phyloP scores from a whole-genome alignment of 139 green algal genomes.

The Chlamydomonas sphaeroides region DNA sequence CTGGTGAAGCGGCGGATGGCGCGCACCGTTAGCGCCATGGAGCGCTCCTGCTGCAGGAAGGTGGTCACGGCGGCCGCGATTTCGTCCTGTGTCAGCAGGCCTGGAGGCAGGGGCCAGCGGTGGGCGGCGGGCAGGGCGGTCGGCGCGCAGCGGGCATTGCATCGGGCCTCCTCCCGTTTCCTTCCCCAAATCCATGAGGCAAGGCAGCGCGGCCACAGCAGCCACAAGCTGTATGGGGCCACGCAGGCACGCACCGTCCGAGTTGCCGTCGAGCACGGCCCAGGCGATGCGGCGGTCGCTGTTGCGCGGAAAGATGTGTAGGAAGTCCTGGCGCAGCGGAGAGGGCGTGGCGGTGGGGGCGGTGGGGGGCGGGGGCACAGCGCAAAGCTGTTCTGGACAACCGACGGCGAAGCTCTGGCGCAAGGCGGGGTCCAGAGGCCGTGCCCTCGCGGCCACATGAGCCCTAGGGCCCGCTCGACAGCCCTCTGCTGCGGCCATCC shows the following conservation, averaged over 20 bases:
- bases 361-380: not conserved
- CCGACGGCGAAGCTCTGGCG: too few relatives aligned
- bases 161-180: too few relatives aligned
- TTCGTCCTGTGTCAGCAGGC: not conserved
- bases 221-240: too few relatives aligned
- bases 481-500: too few relatives aligned
- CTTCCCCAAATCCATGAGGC: too few relatives aligned
- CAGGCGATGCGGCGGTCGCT: conserved; percentile 16
- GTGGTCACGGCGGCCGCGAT: not conserved
- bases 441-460: too few relatives aligned
- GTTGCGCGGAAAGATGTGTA: not conserved
- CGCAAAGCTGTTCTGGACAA: too few relatives aligned
- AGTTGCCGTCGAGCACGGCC: conserved; percentile 21
- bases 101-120: not conserved
- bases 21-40: conserved; percentile 34
- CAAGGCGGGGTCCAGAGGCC: too few relatives aligned
- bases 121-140: not conserved
- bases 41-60: conserved; percentile 36
- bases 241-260: conserved; percentile 22
- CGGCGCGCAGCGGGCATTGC: too few relatives aligned
- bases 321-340: conserved; percentile 19
- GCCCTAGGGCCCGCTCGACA: too few relatives aligned
- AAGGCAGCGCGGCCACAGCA: too few relatives aligned
- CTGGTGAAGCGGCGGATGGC: conserved; percentile 26
- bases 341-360: not conserved